Evolutionary conservation across 371 early-diverging fungal species (phyloP), one percentile per base, ranked within the genome.

Genomic region (Actinomortierella ambigua): DNA sequence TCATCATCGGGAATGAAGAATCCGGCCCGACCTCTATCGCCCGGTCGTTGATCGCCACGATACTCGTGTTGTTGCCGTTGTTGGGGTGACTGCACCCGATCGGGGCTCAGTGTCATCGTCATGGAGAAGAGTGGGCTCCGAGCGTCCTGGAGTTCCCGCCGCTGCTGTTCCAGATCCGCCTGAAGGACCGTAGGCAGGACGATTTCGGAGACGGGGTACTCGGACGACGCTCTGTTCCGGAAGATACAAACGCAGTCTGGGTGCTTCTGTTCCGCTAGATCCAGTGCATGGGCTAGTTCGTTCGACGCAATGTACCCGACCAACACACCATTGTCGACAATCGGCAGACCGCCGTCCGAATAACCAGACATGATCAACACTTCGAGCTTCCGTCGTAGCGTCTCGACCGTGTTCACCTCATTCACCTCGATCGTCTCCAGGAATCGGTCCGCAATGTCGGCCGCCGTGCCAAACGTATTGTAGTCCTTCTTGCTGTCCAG

Each of bases 301-400:
- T 84, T 84, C 20, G 88, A 88, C 0, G 90, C 91, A 51, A 96
- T 89, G 68, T 92, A 98, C 0, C 97, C 97, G 14, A 93, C 84
- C 11, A 98, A 73, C 1, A 84, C 65, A 41, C 82, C 83, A 43
- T 80, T 67, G 50, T 91, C 85, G 15, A 97, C 75, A 18, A 97
- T 85, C 3, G 97, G 95, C 54, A 95, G 90, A 2, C 98, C 98
- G n/a, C 86, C 85, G 59, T 88, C 89, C 57, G 81, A 78, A 59
- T 88, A 86, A 0, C 93, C 91, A 55, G 89, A 84, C 9, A 69
- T 69, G 3, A 83, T 79, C 49, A 86, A 70, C 34, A 76, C 67
- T 8, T 79, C 60, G 29, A 91, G 75, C 26, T 88, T 86, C 2
- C 81, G 79, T 6, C 76, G 68, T 34, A 95, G 68, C 24, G 77